Evolutionary conservation across 2,329 filamentous ascomycete species (phyloP).

Genomic region (Fusarium sp.): DNA sequence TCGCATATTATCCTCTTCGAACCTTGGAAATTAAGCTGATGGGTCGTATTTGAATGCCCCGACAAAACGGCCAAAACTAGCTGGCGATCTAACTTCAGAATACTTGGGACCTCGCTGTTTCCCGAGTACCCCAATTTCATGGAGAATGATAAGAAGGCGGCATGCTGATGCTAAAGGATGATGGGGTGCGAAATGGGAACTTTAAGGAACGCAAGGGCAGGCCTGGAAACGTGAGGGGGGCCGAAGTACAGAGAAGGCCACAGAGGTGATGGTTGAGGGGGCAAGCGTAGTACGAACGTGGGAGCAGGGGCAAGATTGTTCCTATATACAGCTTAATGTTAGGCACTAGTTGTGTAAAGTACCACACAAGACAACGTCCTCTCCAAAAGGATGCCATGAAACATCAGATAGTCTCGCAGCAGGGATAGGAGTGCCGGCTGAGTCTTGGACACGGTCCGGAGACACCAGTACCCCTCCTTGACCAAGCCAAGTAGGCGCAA

Average conservation of each 20-base stretch:
- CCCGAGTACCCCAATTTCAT: background rate
- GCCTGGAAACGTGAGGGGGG: background rate
- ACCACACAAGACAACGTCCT: conserved; percentile 86
- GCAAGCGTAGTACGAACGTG: background rate
- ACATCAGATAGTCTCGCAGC: conserved; percentile 75
- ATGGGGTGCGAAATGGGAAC: background rate
- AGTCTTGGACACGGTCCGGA: conserved; percentile 69
- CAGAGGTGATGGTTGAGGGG: background rate
- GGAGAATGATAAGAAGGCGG: background rate
- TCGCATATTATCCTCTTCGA: conserved; percentile 57
- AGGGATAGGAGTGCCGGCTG: conserved; percentile 65
- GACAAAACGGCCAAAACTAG: background rate
- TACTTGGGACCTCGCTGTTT: background rate
- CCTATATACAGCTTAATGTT: conserved; percentile 26
- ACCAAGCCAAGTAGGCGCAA: conserved; percentile 92
- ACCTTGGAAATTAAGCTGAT: conserved; percentile 50
- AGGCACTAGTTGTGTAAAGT: conserved; percentile 56
- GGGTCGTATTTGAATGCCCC: conserved; percentile 37
- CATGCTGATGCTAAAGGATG: background rate
- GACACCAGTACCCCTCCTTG: conserved; percentile 83
- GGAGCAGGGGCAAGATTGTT: conserved; percentile 7
- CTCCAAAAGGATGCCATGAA: conserved; percentile 81
- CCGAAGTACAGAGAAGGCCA: background rate
- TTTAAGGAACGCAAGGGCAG: background rate
- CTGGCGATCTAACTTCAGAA: background rate